These are phyloP conservation scores for Medakamo hakoo DNA, from an alignment of 139 green algal species.

Conservation along the genomic window DNA sequence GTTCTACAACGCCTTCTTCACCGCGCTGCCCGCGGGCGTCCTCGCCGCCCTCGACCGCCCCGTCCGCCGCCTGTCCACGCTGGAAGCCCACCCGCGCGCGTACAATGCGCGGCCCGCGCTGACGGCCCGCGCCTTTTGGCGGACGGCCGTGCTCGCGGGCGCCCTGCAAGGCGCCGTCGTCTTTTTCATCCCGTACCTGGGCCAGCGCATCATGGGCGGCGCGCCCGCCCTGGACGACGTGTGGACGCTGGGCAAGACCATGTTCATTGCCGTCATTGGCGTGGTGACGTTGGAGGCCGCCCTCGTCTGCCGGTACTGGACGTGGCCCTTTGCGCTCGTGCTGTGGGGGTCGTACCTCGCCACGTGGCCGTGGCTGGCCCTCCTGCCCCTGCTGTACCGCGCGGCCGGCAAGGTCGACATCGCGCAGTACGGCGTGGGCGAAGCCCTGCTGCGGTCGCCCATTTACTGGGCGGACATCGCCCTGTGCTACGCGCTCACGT, in stretches of 20 bases:
- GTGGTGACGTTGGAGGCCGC: conserved; percentile 25
- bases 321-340: conserved; percentile 9
- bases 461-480: conserved; percentile 37
- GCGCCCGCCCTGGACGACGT: conserved; percentile 6
- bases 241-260: conserved; percentile 21
- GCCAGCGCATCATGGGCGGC: neutral
- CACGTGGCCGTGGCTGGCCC: conserved; percentile 11
- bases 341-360: conserved; percentile 14
- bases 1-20: conserved; percentile 34
- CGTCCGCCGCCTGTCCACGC: conserved; percentile 7
- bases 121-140: conserved; percentile 16
- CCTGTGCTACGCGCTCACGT: conserved; percentile 18
- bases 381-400: conserved; percentile 18
- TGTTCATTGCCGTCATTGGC: conserved; percentile 23
- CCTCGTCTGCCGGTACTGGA: conserved; percentile 22
- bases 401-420: conserved; percentile 33
- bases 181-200: conserved; percentile 27
- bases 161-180: conserved; percentile 12
- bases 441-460: conserved; percentile 13
- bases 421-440: conserved; percentile 8
- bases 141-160: conserved; percentile 12
- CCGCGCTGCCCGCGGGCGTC: conserved; percentile 45
- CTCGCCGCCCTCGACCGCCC: conserved; percentile 46
- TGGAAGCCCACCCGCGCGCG: conserved; percentile 13
- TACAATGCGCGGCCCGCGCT: conserved; percentile 20